These are phyloP conservation scores for Diplotaxis tenuifolia DNA, from an alignment of 345 rosid species.

Conservation along the genomic window DNA sequence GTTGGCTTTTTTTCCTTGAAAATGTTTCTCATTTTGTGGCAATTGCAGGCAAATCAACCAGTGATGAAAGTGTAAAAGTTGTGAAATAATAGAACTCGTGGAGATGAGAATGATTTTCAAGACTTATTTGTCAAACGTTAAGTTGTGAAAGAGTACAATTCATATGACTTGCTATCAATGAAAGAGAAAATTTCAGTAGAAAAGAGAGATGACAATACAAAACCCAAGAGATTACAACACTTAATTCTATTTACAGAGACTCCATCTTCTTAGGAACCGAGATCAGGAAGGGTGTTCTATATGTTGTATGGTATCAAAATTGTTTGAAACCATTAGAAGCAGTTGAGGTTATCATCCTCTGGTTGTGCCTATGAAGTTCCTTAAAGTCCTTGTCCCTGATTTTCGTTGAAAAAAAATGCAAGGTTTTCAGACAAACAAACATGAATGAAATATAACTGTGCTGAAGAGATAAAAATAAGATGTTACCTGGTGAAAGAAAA, in stretches of 20 bases:
- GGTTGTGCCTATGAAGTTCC: conserved; percentile 92
- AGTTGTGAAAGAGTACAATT: conserved; percentile 1
- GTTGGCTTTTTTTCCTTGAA: too few species aligned
- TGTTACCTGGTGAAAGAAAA: too few species aligned
- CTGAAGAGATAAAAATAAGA: too few species aligned
- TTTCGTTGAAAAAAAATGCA: background rate
- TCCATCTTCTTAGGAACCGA: too few species aligned
- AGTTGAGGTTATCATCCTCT: conserved; percentile 80
- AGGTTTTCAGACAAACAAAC: background rate
- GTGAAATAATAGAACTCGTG: too few species aligned
- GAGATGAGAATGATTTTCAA: too few species aligned
- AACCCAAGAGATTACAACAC: background rate
- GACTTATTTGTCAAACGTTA: too few species aligned
- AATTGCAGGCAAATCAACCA: too few species aligned
- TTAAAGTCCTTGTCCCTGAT: conserved; percentile 87
- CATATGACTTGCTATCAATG: background rate
- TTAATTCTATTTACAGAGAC: conserved; percentile 16
- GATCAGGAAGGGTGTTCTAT: too few species aligned
- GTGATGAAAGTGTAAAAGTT: too few species aligned
- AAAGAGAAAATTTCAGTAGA: background rate
- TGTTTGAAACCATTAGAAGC: conserved; percentile 87
- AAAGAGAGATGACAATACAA: too few species aligned
- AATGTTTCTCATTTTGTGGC: too few species aligned
- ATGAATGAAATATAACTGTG: background rate
- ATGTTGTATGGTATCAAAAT: conserved; percentile 87